Conservation (phyloP, 1,284 basidiomycete genomes). For the Irpex sp. region DNA sequence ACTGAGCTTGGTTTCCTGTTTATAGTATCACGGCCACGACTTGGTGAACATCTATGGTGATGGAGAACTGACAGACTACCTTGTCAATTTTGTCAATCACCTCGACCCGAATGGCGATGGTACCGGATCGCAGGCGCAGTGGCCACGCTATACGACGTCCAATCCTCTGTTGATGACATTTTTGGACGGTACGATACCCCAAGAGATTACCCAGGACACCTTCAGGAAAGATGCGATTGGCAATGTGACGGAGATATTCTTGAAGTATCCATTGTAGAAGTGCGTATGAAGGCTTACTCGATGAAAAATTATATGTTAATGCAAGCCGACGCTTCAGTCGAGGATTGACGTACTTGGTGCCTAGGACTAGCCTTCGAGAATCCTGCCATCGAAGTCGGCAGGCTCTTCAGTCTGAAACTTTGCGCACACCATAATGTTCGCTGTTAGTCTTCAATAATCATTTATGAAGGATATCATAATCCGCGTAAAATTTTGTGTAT, state of each 20-base stretch:
- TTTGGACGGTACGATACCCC: constrained; percentile 15
- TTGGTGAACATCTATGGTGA: constrained; percentile 27
- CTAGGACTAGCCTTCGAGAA: too few relatives aligned
- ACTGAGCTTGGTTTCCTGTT: too few relatives aligned
- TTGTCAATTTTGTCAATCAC: constrained; percentile 33
- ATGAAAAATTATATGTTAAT: too few relatives aligned
- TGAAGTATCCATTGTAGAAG: constrained; percentile 3
- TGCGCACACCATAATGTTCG: too few relatives aligned
- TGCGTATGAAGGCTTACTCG: too few relatives aligned
- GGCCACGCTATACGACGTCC: constrained; percentile 22
- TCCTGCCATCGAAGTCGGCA: too few relatives aligned
- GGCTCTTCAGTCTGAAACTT: too few relatives aligned
- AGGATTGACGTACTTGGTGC: too few relatives aligned
- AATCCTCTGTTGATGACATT: constrained; percentile 16
- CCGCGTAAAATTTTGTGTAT: too few relatives aligned
- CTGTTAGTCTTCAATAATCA: too few relatives aligned
- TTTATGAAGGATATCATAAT: too few relatives aligned
- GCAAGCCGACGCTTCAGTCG: too few relatives aligned
- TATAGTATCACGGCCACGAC: constrained; percentile 29
- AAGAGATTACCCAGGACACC: constrained; percentile 13
- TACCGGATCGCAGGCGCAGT: background rate
- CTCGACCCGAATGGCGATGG: constrained; percentile 31
- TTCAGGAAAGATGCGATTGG: constrained; percentile 15
- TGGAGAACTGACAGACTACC: constrained; percentile 30
- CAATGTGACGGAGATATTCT: constrained; percentile 3